Percentiles rank a stretch among this genome's conserved stretches.
Conservation (phyloP, 139 green algal genomes). For the Chlamydomonas sp. region DNA sequence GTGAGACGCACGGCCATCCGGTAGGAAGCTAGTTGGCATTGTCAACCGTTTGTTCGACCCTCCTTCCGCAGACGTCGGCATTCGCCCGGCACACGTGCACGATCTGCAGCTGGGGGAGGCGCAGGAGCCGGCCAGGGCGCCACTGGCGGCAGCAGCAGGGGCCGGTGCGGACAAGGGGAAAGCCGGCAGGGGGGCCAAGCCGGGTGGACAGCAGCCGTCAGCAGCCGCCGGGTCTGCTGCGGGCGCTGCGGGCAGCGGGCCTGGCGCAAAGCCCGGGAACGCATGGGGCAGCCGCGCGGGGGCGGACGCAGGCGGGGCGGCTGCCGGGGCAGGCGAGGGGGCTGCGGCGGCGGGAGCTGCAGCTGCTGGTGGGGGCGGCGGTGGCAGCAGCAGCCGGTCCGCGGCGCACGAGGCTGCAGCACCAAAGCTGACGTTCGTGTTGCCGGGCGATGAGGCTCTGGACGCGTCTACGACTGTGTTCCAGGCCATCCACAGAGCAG, state of each 20-base stretch:
- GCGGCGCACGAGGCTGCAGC: constrained; percentile 21
- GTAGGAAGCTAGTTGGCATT: too few relatives aligned
- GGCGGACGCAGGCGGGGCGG: neutral
- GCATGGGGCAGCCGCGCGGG: neutral
- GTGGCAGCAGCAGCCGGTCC: constrained; percentile 23
- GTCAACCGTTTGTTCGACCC: too few relatives aligned
- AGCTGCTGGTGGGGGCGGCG: constrained; percentile 5
- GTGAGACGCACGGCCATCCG: too few relatives aligned
- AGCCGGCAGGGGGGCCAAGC: too few relatives aligned
- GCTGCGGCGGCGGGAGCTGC: constrained; percentile 11
- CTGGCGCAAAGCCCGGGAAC: neutral
- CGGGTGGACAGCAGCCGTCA: neutral
- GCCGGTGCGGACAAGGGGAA: neutral
- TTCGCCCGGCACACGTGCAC: constrained; percentile 72
- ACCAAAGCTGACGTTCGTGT: constrained; percentile 79
- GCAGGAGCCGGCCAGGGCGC: neutral
- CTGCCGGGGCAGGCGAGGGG: constrained; percentile 1
- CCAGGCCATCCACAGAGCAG: constrained; percentile 84
- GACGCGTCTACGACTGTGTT: constrained; percentile 79
- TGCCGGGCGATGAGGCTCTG: constrained; percentile 59
- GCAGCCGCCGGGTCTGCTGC: constrained; percentile 15
- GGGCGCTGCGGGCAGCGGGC: constrained; percentile 8
- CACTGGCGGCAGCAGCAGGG: neutral
- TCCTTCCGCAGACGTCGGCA: constrained; percentile 28
- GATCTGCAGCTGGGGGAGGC: constrained; percentile 77